These are phyloP conservation scores for Xylaria scruposa DNA, from an alignment of 495 filamentous ascomycete species.

Conservation along the genomic window DNA sequence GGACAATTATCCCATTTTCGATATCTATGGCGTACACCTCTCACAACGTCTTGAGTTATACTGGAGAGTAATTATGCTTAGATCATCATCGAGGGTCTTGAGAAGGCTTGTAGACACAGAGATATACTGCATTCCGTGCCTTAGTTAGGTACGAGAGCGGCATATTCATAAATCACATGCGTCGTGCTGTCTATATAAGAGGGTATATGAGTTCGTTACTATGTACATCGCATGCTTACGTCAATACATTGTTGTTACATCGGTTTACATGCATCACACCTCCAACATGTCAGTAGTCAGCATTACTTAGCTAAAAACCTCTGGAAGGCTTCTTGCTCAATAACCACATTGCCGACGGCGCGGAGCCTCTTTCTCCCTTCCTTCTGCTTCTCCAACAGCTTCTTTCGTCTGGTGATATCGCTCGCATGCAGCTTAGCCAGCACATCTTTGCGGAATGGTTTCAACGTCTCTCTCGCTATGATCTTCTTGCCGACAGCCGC, in stretches of 20 bases:
- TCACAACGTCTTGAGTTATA: not conserved
- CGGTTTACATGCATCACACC: slow-evolving; percentile 1
- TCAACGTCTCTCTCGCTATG: slow-evolving; percentile 91
- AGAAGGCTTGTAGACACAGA: not conserved
- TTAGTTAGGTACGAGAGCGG: not conserved
- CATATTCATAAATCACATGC: not conserved
- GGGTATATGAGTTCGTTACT: not conserved
- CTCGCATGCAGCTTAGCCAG: slow-evolving; percentile 91
- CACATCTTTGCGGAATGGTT: slow-evolving; percentile 95
- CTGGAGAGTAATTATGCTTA: not conserved
- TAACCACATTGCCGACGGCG: slow-evolving; percentile 78
- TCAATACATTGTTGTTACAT: slow-evolving; percentile 17
- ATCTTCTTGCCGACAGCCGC: slow-evolving; percentile 83
- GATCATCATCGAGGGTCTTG: not conserved
- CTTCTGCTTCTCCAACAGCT: slow-evolving; percentile 96
- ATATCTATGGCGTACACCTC: not conserved
- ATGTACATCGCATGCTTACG: slow-evolving; percentile 11
- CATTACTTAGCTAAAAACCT: slow-evolving; percentile 71
- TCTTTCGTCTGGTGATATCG: slow-evolving; percentile 80
- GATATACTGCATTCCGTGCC: too few relatives aligned
- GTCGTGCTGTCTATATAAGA: not conserved
- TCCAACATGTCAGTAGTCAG: not conserved
- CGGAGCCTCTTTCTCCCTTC: slow-evolving; percentile 88
- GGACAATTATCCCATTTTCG: not conserved
- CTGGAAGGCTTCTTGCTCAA: slow-evolving; percentile 94